A percentile compares a stretch with the other conserved stretches of the same genome.
These are phyloP conservation scores for Rhododendron simsii DNA, from an alignment of 148 eudicot species.

Conservation along the genomic window DNA sequence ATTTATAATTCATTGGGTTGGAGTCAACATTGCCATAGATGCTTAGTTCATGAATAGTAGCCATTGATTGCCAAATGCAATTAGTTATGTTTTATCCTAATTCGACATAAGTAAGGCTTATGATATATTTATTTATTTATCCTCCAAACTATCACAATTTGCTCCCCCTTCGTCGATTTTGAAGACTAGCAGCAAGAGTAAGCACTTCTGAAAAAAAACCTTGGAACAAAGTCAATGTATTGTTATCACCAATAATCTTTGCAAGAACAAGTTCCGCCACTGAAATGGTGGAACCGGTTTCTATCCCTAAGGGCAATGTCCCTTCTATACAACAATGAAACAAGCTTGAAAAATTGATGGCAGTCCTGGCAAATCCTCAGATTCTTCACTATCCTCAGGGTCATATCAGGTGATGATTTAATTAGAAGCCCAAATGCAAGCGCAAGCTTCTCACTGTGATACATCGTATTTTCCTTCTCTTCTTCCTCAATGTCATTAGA, in stretches of 20 bases:
- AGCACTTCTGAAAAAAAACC: not conserved
- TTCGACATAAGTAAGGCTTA: too few species aligned
- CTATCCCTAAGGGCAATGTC: not conserved
- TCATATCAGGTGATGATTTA: not conserved
- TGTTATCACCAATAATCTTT: constrained; percentile 2
- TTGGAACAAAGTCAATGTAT: not conserved
- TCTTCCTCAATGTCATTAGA: constrained; percentile 8
- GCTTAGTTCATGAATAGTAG: too few species aligned
- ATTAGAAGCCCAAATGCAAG: constrained; percentile 7
- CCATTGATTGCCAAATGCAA: too few species aligned
- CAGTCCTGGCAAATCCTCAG: constrained; percentile 8
- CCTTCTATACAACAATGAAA: constrained; percentile 2
- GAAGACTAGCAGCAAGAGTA: not conserved
- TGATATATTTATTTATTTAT: not conserved
- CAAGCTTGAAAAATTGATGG: constrained; percentile 7
- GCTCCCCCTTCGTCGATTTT: not conserved
- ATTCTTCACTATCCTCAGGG: not conserved
- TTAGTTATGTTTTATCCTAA: too few species aligned
- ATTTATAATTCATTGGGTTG: too few species aligned
- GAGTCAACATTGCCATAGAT: too few species aligned
- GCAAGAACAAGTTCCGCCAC: not conserved
- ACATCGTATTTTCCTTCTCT: not conserved
- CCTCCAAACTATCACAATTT: not conserved
- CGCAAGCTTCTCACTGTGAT: not conserved
- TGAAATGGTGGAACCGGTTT: constrained; percentile 3